A percentile compares a stretch with the other conserved stretches of the same genome.
Conservation (phyloP, 495 filamentous ascomycete species). For the Penicillium egyptiacum region DNA sequence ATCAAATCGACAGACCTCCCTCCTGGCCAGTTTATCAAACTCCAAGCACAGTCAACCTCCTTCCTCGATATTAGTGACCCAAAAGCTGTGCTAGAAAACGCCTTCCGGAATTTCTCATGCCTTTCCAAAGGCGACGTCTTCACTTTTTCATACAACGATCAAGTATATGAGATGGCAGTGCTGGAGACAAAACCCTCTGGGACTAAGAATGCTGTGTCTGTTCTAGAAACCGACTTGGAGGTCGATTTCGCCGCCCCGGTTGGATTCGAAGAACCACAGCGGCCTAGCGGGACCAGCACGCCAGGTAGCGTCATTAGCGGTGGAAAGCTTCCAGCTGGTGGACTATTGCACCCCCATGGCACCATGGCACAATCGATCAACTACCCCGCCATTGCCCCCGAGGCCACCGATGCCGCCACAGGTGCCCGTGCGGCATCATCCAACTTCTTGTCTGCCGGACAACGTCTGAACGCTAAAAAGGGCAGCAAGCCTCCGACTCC, state of each 20-base stretch:
- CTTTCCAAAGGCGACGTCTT: slow-evolving; percentile 90
- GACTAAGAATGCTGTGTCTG: slow-evolving; percentile 76
- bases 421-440: slow-evolving; percentile 67
- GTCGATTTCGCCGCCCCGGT: slow-evolving; percentile 95
- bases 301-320: slow-evolving; percentile 62
- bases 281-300: slow-evolving; percentile 61
- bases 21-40: slow-evolving; percentile 85
- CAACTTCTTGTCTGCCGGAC: slow-evolving; percentile 73
- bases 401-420: slow-evolving; percentile 58
- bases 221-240: slow-evolving; percentile 90
- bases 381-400: slow-evolving; percentile 89
- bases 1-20: slow-evolving; percentile 91
- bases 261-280: slow-evolving; percentile 82
- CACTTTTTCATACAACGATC: slow-evolving; percentile 93
- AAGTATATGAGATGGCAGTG: slow-evolving; percentile 86
- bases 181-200: slow-evolving; percentile 85
- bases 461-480: slow-evolving; percentile 78
- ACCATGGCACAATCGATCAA: slow-evolving; percentile 97
- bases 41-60: slow-evolving; percentile 85
- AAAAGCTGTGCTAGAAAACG: slow-evolving; percentile 95
- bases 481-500: slow-evolving; percentile 75
- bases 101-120: slow-evolving; percentile 91
- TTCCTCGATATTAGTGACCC: slow-evolving; percentile 97
- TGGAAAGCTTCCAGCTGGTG: slow-evolving; percentile 62
- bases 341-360: slow-evolving; percentile 75